Evolutionary conservation across 23 red algal species (phyloP).

Genomic region (Gracilaria caudata): DNA sequence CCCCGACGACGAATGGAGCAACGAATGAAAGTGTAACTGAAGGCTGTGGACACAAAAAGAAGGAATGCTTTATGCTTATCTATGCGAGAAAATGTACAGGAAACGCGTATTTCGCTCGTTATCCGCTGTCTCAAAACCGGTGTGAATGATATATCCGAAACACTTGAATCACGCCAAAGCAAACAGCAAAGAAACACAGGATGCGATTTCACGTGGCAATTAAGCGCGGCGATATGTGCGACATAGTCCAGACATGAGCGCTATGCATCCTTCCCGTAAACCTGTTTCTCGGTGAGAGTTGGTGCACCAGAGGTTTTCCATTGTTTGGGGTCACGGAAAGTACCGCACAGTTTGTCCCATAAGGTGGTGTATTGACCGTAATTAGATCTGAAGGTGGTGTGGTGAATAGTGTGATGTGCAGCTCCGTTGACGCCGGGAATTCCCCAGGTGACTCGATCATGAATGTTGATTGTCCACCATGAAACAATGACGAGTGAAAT

Average conservation of each 20-base stretch:
- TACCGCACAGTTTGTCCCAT: slow-evolving; percentile 93
- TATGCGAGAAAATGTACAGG: no score
- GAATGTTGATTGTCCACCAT: slow-evolving; percentile 99
- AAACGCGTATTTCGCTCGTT: no score
- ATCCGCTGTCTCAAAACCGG: background rate
- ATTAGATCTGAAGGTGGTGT: slow-evolving; percentile 93
- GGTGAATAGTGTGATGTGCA: slow-evolving; percentile 95
- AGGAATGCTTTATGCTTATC: no score
- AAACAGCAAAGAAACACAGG: background rate
- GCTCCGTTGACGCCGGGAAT: slow-evolving; percentile 98
- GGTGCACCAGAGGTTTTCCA: slow-evolving; percentile 63
- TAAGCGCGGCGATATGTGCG: background rate
- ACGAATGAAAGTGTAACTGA: no score
- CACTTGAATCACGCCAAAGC: background rate
- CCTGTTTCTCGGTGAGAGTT: slow-evolving; percentile 43
- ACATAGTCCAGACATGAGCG: background rate
- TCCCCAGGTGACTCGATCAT: slow-evolving; percentile 82
- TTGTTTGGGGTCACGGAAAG: slow-evolving; percentile 78
- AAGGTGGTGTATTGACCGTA: slow-evolving; percentile 99
- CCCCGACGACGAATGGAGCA: no score
- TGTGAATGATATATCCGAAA: background rate
- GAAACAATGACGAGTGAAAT: slow-evolving; percentile 80
- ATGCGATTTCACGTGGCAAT: background rate
- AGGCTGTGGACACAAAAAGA: no score
- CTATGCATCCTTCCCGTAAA: slow-evolving; percentile 72